Evolutionary conservation across 1,139 yeast species (phyloP).

Genomic region (Candida gigantensis): DNA sequence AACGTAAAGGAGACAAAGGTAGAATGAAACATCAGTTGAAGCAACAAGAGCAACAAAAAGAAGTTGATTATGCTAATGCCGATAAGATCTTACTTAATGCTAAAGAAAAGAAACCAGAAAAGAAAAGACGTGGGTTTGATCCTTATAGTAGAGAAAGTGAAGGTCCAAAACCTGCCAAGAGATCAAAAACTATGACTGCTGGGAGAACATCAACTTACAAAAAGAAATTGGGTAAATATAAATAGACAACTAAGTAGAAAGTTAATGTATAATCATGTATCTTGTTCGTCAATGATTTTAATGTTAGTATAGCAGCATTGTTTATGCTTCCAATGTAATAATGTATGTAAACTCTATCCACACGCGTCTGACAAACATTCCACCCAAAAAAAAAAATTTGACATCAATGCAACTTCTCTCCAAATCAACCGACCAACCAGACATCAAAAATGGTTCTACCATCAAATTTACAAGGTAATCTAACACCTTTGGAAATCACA

Average conservation of each 20-base stretch:
- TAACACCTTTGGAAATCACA: slow-evolving; percentile 76
- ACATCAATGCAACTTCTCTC: too few relatives aligned
- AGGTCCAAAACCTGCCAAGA: slow-evolving; percentile 56
- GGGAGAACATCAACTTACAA: slow-evolving; percentile 55
- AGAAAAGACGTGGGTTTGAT: slow-evolving; percentile 56
- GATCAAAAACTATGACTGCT: slow-evolving; percentile 34
- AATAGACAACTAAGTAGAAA: background rate
- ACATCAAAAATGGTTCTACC: slow-evolving; percentile 62
- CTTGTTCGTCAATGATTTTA: too few relatives aligned
- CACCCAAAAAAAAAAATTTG: background rate
- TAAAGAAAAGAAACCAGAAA: slow-evolving; percentile 21
- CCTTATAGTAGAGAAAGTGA: slow-evolving; percentile 53
- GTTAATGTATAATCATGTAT: background rate
- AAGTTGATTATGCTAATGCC: slow-evolving; percentile 50
- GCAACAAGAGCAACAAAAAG: slow-evolving; percentile 18
- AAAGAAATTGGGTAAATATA: slow-evolving; percentile 19
- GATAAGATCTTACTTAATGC: slow-evolving; percentile 46
- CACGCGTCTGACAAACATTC: too few relatives aligned
- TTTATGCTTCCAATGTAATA: too few relatives aligned
- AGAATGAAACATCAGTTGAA: slow-evolving; percentile 7
- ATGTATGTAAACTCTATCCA: too few relatives aligned
- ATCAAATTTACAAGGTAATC: slow-evolving; percentile 50
- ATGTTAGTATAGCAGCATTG: too few relatives aligned
- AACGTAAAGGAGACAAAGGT: slow-evolving; percentile 19
- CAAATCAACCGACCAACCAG: too few relatives aligned